phyloP scores from a whole-genome alignment of 208 protist species.

The Spironucleus salmonicida region DNA sequence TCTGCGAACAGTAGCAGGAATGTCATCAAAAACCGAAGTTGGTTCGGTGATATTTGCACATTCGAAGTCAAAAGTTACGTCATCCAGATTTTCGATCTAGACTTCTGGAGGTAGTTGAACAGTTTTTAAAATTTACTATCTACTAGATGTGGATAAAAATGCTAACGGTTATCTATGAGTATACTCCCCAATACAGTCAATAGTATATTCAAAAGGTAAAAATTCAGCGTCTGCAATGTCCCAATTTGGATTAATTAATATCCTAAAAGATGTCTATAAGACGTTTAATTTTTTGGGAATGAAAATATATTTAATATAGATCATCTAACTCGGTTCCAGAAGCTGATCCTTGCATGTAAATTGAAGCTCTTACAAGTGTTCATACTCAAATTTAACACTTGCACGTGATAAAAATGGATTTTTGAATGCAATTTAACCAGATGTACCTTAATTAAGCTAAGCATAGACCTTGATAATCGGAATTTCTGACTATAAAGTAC shows the following conservation, averaged over 20 bases:
- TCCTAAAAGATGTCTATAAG: background rate
- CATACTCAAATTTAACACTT: background rate
- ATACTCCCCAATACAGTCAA: background rate
- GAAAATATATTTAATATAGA: background rate
- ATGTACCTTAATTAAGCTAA: background rate
- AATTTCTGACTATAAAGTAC: background rate
- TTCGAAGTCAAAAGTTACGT: background rate
- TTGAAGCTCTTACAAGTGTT: background rate
- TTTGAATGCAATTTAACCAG: constrained; percentile 3
- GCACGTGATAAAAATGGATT: constrained; percentile 26
- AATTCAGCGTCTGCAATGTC: background rate
- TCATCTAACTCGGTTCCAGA: background rate
- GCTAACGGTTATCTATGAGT: background rate
- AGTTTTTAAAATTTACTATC: background rate
- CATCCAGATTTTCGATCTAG: background rate
- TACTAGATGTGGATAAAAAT: background rate
- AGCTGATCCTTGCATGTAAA: background rate
- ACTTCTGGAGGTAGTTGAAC: background rate
- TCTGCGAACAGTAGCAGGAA: background rate
- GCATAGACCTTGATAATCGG: constrained; percentile 8
- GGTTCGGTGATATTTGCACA: background rate
- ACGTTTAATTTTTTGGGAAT: background rate
- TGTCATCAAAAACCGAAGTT: background rate
- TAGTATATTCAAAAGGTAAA: background rate
- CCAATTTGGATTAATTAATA: background rate